Evolutionary conservation across 1,139 yeast species (phyloP).

Genomic region (Pichia sp.): DNA sequence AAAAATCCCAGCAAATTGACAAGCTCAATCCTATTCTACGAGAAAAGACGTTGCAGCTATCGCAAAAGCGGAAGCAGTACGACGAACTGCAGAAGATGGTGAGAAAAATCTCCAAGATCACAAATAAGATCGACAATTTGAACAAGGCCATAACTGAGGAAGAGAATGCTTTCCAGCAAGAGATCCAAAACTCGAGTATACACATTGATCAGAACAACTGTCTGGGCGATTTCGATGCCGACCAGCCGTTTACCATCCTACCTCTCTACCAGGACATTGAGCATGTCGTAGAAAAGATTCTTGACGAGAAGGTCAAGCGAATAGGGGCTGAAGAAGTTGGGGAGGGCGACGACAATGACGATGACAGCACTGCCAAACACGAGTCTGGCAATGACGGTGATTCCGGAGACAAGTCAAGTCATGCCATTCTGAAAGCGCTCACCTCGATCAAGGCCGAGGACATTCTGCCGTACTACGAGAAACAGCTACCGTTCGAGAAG

Average conservation of each 20-base stretch:
- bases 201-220: conserved; percentile 29
- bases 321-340: conserved; percentile 14
- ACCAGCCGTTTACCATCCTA: conserved; percentile 73
- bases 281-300: conserved; percentile 27
- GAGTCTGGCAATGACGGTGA: not conserved
- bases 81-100: conserved; percentile 42
- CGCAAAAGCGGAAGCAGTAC: conserved; percentile 41
- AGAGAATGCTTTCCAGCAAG: conserved; percentile 45
- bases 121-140: conserved; percentile 50
- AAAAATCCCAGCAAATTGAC: conserved; percentile 44
- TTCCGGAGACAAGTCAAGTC: not conserved
- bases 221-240: conserved; percentile 68
- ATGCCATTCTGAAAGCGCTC: conserved; percentile 12
- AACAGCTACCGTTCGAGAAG: conserved; percentile 15
- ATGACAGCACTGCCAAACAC: not conserved
- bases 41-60: conserved; percentile 43
- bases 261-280: conserved; percentile 51
- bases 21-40: conserved; percentile 45
- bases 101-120: conserved; percentile 41
- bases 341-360: conserved; percentile 19
- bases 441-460: conserved; percentile 24
- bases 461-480: conserved; percentile 28
- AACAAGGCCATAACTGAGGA: conserved; percentile 57
- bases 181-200: conserved; percentile 36
- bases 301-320: conserved; percentile 14